phyloP scores from a whole-genome alignment of 805 yeast species.

The Kodamaea kakaduensis region DNA sequence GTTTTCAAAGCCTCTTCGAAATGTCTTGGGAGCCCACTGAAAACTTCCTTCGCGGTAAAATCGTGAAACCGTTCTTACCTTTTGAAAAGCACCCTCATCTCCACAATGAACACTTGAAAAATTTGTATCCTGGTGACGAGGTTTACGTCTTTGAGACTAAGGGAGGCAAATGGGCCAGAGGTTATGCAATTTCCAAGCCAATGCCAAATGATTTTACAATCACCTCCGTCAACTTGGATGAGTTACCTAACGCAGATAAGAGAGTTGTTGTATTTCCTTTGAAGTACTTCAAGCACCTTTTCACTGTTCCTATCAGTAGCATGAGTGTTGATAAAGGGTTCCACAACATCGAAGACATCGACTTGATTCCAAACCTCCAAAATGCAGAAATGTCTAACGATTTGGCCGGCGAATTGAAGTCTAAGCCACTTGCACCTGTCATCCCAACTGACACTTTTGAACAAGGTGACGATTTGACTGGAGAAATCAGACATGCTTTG shows the following conservation, averaged over 20 bases:
- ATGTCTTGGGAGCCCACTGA: conserved; percentile 40
- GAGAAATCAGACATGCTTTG: conserved; percentile 57
- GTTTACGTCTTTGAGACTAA: conserved; percentile 67
- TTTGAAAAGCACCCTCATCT: conserved; percentile 38
- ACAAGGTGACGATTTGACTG: conserved; percentile 39
- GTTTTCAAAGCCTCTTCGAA: neutral
- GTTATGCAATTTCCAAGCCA: conserved; percentile 66
- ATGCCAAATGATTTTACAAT: conserved; percentile 65
- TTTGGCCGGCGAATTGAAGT: conserved; percentile 4
- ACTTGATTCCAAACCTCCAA: conserved; percentile 30
- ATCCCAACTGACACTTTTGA: conserved; percentile 50
- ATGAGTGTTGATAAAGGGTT: conserved; percentile 25
- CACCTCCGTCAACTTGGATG: conserved; percentile 57
- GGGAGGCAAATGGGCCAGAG: conserved; percentile 70
- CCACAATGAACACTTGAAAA: conserved; percentile 38
- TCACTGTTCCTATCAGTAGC: conserved; percentile 36
- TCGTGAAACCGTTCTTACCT: conserved; percentile 39
- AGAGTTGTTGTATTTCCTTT: conserved; percentile 60
- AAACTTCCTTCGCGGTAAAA: conserved; percentile 32
- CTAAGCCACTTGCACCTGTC: conserved; percentile 34
- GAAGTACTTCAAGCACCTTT: conserved; percentile 45
- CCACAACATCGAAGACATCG: conserved; percentile 24
- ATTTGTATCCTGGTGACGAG: conserved; percentile 74
- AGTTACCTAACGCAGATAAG: conserved; percentile 54
- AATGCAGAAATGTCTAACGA: conserved; percentile 25